These are phyloP conservation scores for Hygrocybe coccinea DNA, from an alignment of 768 basidiomycete species.

Conservation along the genomic window DNA sequence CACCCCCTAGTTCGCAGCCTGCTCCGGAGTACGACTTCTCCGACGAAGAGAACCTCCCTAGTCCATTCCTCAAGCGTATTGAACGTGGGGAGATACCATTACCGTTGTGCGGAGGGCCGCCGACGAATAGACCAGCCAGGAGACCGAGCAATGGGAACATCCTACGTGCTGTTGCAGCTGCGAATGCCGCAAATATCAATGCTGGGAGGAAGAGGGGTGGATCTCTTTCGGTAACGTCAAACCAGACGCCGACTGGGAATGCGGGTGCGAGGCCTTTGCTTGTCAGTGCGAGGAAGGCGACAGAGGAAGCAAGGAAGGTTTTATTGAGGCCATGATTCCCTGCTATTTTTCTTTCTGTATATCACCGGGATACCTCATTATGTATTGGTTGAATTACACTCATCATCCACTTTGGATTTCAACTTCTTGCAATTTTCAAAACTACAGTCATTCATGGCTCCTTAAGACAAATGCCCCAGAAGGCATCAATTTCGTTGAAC, in stretches of 20 bases:
- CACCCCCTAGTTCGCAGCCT: conserved; percentile 22
- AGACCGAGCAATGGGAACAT: conserved; percentile 49
- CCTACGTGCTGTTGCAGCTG: conserved; percentile 58
- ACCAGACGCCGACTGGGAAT: conserved; percentile 3
- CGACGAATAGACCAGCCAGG: conserved; percentile 22
- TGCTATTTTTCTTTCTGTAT: not conserved
- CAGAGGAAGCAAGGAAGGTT: conserved; percentile 50
- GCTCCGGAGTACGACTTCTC: conserved; percentile 59
- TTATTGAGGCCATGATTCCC: conserved; percentile 30
- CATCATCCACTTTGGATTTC: not conserved
- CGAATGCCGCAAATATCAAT: conserved; percentile 37
- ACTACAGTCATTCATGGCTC: too few species aligned
- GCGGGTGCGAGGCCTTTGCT: conserved; percentile 36
- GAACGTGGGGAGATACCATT: conserved; percentile 34
- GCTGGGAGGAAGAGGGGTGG: conserved; percentile 4
- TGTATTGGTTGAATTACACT: not conserved
- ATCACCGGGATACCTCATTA: not conserved
- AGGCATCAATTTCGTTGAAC: too few species aligned
- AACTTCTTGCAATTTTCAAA: too few species aligned
- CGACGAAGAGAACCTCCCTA: conserved; percentile 82
- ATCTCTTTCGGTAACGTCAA: not conserved
- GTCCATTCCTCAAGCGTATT: conserved; percentile 67
- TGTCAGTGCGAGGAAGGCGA: conserved; percentile 43
- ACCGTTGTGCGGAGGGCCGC: conserved; percentile 2
- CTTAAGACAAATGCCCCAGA: too few species aligned